Evolutionary conservation across 768 basidiomycete genomes (phyloP), one percentile per base, ranked within the genome.

Genomic region (Psilocybe sp.): DNA sequence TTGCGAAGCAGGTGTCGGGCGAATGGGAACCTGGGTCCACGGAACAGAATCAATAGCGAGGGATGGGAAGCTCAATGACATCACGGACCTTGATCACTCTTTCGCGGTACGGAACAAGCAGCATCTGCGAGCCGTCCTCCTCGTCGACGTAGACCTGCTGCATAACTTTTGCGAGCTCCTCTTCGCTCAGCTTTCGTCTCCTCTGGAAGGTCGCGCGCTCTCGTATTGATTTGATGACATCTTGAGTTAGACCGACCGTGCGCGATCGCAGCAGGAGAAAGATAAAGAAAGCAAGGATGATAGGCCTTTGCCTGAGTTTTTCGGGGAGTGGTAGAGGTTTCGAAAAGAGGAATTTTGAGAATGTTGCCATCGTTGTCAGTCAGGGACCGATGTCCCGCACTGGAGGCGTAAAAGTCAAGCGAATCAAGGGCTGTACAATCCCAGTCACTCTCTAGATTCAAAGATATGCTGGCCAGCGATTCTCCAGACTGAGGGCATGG

Each of bases 31-130:
- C 78, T 79, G 42, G 13, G 13, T 40, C 28, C 15, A 46, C 40
- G 32, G n/a, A 34, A 11, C 36, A 14, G 18, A 44, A 31, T 23
- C 15, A 5, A 33, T 20, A 15, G 16, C 39, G 23, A 39, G 36
- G 28, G 10, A 48, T 14, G 37, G 36, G 49, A 1, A 43, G 14
- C 40, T 40, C 39, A 41, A 46, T 34, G 42, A 33, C 13, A 23
- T 32, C 16, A 59, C 78, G 48, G 31, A 86, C 86, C 75, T 82
- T 83, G 11, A 83, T 78, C 6, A 91, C 66, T 40, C 77, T 66
- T 32, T 84, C 82, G 18, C 78, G 69, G 60, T 85, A 83, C 1
- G 84, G 87, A 5, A 89, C 82, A 1, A 85, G 73, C n/a, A 90
- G 66, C 4, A 75, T 81, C 61, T 81, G 81, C 14, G 75, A 75